Conservation (phyloP, 768 basidiomycete species). For the Amanita rubescens region DNA sequence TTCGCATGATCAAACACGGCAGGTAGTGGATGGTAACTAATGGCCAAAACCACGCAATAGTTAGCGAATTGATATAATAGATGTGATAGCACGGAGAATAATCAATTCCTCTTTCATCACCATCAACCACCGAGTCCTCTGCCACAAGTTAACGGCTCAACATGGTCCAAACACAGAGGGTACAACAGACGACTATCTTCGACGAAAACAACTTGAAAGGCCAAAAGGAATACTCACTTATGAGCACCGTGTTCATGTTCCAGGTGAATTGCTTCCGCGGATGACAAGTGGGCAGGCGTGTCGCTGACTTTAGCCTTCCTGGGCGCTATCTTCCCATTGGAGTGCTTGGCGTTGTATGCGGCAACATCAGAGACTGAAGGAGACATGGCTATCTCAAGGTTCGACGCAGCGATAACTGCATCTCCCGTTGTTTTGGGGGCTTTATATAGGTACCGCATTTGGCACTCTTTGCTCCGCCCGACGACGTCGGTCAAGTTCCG, state of each 20-base stretch:
- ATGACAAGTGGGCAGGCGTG: slow-evolving; percentile 29
- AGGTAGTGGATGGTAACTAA: slow-evolving; percentile 93
- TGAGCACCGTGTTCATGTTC: slow-evolving; percentile 83
- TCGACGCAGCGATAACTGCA: background rate
- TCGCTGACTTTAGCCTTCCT: slow-evolving; percentile 9
- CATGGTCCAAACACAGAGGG: slow-evolving; percentile 13
- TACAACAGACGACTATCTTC: slow-evolving; percentile 19
- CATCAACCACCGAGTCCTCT: slow-evolving; percentile 5
- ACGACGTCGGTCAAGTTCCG: background rate
- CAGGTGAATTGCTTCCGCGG: slow-evolving; percentile 67
- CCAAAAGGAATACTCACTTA: slow-evolving; percentile 54
- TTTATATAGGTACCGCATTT: background rate
- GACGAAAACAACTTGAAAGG: slow-evolving; percentile 19
- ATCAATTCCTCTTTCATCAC: slow-evolving; percentile 10
- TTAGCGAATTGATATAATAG: slow-evolving; percentile 22
- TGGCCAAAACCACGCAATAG: slow-evolving; percentile 35
- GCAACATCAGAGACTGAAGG: slow-evolving; percentile 2
- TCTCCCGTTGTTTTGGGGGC: background rate
- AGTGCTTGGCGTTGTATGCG: background rate
- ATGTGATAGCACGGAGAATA: slow-evolving; percentile 17
- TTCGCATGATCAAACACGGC: slow-evolving; percentile 88
- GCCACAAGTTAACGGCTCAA: slow-evolving; percentile 11
- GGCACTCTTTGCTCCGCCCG: slow-evolving; percentile 3
- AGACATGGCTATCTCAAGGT: slow-evolving; percentile 1
- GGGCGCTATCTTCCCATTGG: slow-evolving; percentile 12